Evolutionary conservation across 164 flowering plant genomes (phyloP), one percentile per base, ranked within the genome.

Genomic region (Magnolia sinica): DNA sequence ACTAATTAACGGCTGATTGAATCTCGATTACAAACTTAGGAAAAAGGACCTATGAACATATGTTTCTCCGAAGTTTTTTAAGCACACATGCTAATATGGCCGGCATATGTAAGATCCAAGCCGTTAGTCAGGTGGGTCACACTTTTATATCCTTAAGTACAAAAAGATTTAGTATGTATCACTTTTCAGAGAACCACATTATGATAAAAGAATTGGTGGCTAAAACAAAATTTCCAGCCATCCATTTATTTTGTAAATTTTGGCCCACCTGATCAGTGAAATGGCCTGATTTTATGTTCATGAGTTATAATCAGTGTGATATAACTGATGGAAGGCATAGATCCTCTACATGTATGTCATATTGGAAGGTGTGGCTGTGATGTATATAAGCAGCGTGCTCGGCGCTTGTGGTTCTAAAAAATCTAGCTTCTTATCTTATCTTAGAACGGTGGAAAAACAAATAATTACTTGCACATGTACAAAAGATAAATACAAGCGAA

Each of bases 1-100:
- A 58, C 75, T 72, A 79, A 79, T 83, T 74, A 78, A 77, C 74
- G 68, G 70, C 50, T 82, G 80, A 79, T 80, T 78, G 83, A 80
- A 78, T 85, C 84, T 76, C 77, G 16, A 78, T 76, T 68, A 52
- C 49, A 75, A 70, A 16, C 13, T 55, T 55, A 16, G 16, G 13
- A 55, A 55, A 16, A 55, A 16, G 18, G 10, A 16, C 61, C 61
- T 11, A 55, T 55, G 3, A 0, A 55, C 13, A 16, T 55, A 55
- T 55, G 13, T 55, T 55, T 55, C 18, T 55, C 13, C 16, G 0
- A 3, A 11, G 0, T 8, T 55, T 55, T 11, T 55, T 55, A 55
- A 55, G 13, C 61, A 16, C 10, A 55, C 3, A 7, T 55, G 61
- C 18, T 2, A 66, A 27, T 24, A 27, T 66, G 69, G 14, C 16